Conservation (phyloP, 23 red algal genomes). For the Gracilaria caudata region DNA sequence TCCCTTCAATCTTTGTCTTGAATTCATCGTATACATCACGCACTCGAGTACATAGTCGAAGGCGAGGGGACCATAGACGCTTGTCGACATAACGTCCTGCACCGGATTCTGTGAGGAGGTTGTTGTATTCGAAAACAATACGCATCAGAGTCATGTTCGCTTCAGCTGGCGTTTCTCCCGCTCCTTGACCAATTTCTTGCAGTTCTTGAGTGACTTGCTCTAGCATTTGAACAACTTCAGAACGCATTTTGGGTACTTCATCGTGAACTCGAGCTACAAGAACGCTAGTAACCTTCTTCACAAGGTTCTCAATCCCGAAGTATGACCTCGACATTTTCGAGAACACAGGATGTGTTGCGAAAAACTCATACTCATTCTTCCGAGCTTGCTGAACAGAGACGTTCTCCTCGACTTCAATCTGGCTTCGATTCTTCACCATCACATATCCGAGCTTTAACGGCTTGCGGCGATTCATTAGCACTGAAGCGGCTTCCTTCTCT, state of each 20-base stretch:
- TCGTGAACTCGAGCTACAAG: conserved; percentile 62
- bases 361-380: conserved; percentile 51
- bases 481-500: conserved; percentile 49
- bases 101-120: conserved; percentile 51
- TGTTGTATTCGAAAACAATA: conserved; percentile 67
- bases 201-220: conserved; percentile 55
- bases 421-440: conserved; percentile 65
- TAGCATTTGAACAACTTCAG: conserved; percentile 42
- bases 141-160: conserved; percentile 72
- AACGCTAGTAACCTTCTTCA: conserved; percentile 53
- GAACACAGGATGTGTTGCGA: conserved; percentile 39
- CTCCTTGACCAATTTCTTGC: conserved; percentile 47
- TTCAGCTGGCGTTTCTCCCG: conserved; percentile 55
- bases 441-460: conserved; percentile 65
- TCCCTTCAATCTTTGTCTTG: conserved; percentile 39
- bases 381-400: conserved; percentile 34
- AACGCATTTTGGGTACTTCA: conserved; percentile 52
- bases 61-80: conserved; percentile 42
- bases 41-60: conserved; percentile 67
- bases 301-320: conserved; percentile 58
- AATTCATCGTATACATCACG: conserved; percentile 65
- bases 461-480: conserved; percentile 50
- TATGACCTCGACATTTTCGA: conserved; percentile 17
- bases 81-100: conserved; percentile 64
- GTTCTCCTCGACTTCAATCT: conserved; percentile 54